These are phyloP conservation scores for Apophysomyces variabilis DNA, from an alignment of 371 early-diverging fungal species.

Conservation along the genomic window DNA sequence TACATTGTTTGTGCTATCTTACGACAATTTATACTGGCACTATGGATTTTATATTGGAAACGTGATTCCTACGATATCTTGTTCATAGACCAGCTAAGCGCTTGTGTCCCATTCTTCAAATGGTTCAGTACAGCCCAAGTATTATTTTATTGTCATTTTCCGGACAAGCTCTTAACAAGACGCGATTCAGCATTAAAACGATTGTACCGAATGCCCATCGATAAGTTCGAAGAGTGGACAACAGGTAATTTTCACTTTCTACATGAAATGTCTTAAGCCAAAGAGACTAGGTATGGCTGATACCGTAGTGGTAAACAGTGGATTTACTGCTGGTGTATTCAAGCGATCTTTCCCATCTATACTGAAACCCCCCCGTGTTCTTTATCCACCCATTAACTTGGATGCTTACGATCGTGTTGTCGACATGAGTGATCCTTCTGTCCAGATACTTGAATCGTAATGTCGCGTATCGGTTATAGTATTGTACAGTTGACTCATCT, in stretches of 20 bases:
- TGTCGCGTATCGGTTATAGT: background rate
- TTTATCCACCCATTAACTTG: slow-evolving; percentile 88
- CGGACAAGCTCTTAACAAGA: slow-evolving; percentile 83
- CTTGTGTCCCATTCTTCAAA: slow-evolving; percentile 81
- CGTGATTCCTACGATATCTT: slow-evolving; percentile 71
- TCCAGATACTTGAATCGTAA: slow-evolving; percentile 61
- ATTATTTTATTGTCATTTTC: slow-evolving; percentile 97
- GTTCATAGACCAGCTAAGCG: slow-evolving; percentile 92
- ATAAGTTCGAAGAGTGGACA: slow-evolving; percentile 83
- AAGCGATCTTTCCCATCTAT: slow-evolving; percentile 71
- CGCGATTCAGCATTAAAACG: slow-evolving; percentile 67
- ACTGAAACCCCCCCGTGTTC: slow-evolving; percentile 63
- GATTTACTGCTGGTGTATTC: slow-evolving; percentile 86
- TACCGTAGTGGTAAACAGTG: slow-evolving; percentile 87
- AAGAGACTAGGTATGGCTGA: slow-evolving; percentile 75
- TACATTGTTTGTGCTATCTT: slow-evolving; percentile 86
- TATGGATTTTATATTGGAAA: slow-evolving; percentile 48
- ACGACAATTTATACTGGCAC: slow-evolving; percentile 73
- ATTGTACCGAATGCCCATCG: slow-evolving; percentile 84
- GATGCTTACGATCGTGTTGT: slow-evolving; percentile 68
- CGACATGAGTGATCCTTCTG: slow-evolving; percentile 54
- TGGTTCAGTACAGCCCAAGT: slow-evolving; percentile 67
- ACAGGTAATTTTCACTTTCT: slow-evolving; percentile 60
- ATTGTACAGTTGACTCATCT: background rate
- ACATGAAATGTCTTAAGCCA: background rate